Evolutionary conservation across 1,284 basidiomycete genomes (phyloP).

Genomic region (Leccinum pseudoinsigne): DNA sequence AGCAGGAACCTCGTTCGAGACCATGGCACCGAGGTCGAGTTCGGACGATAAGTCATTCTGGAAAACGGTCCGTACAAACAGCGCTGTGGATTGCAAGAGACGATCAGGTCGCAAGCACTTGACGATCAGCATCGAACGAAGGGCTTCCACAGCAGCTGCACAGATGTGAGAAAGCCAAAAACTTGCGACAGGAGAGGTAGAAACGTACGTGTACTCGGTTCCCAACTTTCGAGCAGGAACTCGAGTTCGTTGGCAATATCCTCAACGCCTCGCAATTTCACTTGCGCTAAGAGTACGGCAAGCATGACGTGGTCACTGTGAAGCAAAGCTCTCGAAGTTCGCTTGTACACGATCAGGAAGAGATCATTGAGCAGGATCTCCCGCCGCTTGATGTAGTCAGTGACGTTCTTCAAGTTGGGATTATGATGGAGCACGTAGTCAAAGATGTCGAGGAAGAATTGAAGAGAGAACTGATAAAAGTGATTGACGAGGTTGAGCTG

Average conservation of each 20-base stretch:
- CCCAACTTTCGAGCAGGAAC: constrained; percentile 91
- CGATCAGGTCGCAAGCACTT: constrained; percentile 93
- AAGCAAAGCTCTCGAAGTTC: constrained; percentile 89
- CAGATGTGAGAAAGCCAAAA: constrained; percentile 10
- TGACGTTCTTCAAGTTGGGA: constrained; percentile 80
- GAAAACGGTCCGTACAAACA: constrained; percentile 78
- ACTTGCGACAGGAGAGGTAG: not conserved
- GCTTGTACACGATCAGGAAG: constrained; percentile 87
- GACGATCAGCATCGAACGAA: constrained; percentile 78
- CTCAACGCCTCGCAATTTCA: constrained; percentile 81
- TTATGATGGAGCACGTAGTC: constrained; percentile 93
- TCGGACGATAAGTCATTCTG: constrained; percentile 76
- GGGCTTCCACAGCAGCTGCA: constrained; percentile 68
- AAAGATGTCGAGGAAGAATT: constrained; percentile 98
- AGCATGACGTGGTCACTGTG: constrained; percentile 93
- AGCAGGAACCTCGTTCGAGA: constrained; percentile 76
- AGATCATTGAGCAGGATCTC: constrained; percentile 89
- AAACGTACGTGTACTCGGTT: constrained; percentile 65
- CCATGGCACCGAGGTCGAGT: constrained; percentile 77
- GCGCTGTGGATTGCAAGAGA: constrained; percentile 75
- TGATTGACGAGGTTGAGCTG: constrained; percentile 94
- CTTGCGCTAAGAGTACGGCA: constrained; percentile 87
- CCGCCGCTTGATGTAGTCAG: constrained; percentile 75
- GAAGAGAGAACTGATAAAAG: constrained; percentile 98
- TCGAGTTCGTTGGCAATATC: constrained; percentile 86